Percentiles rank a stretch among this genome's conserved stretches.
Evolutionary conservation across 208 protist species (phyloP).

Genomic region (Herpetomonas tarakana): DNA sequence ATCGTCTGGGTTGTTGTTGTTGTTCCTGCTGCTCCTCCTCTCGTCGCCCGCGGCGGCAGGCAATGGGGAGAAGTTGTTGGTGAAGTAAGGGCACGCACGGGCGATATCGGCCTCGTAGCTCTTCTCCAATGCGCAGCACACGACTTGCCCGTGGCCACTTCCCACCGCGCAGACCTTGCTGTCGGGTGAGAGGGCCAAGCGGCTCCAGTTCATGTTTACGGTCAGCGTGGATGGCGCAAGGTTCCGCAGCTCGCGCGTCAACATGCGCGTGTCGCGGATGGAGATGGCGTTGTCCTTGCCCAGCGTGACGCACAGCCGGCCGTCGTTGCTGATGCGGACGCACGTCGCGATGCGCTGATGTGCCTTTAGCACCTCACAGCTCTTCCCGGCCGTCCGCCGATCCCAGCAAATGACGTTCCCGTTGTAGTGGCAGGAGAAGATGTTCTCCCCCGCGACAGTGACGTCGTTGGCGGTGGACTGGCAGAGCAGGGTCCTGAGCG

Average conservation of each 20-base stretch:
- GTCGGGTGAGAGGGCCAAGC: slow-evolving; percentile 41
- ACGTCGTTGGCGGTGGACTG: slow-evolving; percentile 66
- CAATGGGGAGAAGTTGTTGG: background rate
- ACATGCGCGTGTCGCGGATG: slow-evolving; percentile 59
- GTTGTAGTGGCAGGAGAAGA: slow-evolving; percentile 74
- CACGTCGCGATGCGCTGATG: slow-evolving; percentile 57
- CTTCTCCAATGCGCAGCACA: slow-evolving; percentile 15
- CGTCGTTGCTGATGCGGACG: slow-evolving; percentile 36
- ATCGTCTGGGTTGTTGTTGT: no score
- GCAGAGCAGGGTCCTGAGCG: slow-evolving; percentile 51
- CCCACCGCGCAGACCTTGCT: slow-evolving; percentile 48
- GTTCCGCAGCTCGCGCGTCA: slow-evolving; percentile 28
- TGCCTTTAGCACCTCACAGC: slow-evolving; percentile 25
- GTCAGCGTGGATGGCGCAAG: slow-evolving; percentile 27
- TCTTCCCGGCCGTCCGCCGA: slow-evolving; percentile 24
- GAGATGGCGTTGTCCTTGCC: slow-evolving; percentile 51
- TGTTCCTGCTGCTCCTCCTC: background rate
- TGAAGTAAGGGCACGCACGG: background rate
- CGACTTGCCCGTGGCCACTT: slow-evolving; percentile 19
- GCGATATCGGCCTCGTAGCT: background rate
- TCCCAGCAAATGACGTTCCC: slow-evolving; percentile 64
- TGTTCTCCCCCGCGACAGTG: slow-evolving; percentile 32
- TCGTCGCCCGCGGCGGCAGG: no score
- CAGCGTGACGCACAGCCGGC: slow-evolving; percentile 51
- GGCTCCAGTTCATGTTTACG: slow-evolving; percentile 51